Evolutionary conservation across 1,139 yeast genomes (phyloP).

Genomic region (Candida sp.): DNA sequence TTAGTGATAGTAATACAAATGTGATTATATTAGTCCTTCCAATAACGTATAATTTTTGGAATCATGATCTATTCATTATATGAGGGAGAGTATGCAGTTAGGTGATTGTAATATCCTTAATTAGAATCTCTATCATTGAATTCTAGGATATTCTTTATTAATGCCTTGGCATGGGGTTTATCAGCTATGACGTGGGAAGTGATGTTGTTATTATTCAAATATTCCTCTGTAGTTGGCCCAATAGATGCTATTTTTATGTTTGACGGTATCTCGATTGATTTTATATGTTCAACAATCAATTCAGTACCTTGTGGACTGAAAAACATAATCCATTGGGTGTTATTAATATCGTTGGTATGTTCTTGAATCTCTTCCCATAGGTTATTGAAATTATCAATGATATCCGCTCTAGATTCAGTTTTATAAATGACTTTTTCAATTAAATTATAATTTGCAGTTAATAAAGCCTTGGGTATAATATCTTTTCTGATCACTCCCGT

Average conservation of each 20-base stretch:
- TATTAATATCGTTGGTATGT: slow-evolving; percentile 3
- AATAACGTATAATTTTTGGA: too few species aligned
- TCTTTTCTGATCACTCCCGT: slow-evolving; percentile 88
- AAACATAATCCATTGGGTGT: slow-evolving; percentile 63
- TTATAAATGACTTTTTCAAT: slow-evolving; percentile 67
- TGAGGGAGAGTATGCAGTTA: too few species aligned
- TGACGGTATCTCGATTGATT: slow-evolving; percentile 15
- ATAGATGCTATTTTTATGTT: slow-evolving; percentile 61
- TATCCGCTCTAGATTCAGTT: slow-evolving; percentile 53
- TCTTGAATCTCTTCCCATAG: slow-evolving; percentile 9
- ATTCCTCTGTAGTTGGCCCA: slow-evolving; percentile 89
- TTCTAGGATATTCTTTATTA: slow-evolving; percentile 36
- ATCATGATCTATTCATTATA: too few species aligned
- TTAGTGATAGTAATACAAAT: too few species aligned
- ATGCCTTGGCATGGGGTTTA: slow-evolving; percentile 67
- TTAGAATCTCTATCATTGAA: background rate
- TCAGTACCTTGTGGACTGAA: slow-evolving; percentile 92
- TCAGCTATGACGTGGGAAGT: slow-evolving; percentile 62
- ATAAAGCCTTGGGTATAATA: slow-evolving; percentile 65
- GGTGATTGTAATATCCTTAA: too few species aligned
- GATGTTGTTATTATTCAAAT: slow-evolving; percentile 49
- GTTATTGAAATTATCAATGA: slow-evolving; percentile 33
- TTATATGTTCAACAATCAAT: slow-evolving; percentile 49
- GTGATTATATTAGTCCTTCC: too few species aligned
- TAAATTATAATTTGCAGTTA: slow-evolving; percentile 38